Percentiles rank a stretch among this genome's conserved stretches.
These are phyloP conservation scores for Penicillium sclerotiorum DNA, from an alignment of 2,329 filamentous ascomycete genomes.

Conservation along the genomic window DNA sequence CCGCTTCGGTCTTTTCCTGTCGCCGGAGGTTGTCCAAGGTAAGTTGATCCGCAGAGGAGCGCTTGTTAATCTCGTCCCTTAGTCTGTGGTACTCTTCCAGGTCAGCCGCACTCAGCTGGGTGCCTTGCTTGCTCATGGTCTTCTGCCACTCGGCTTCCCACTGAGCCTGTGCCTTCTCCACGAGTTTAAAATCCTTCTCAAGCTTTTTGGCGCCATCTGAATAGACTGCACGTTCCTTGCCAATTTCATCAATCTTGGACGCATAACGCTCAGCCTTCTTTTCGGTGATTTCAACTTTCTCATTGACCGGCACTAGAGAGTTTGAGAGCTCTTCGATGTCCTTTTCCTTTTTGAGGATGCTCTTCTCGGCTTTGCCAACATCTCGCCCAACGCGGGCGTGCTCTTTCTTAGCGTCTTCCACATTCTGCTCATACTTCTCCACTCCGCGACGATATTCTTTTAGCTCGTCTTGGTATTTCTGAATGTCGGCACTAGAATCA, in stretches of 20 bases:
- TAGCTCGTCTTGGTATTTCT: conserved; percentile 90
- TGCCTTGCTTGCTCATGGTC: conserved; percentile 81
- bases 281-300: conserved; percentile 81
- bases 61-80: conserved; percentile 80
- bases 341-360: conserved; percentile 82
- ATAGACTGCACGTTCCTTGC: conserved; percentile 76
- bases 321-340: conserved; percentile 86
- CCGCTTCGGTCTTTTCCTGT: conserved; percentile 87
- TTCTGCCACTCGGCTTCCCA: conserved; percentile 89
- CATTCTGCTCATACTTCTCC: conserved; percentile 75
- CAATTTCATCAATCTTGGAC: conserved; percentile 68
- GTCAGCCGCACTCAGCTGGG: conserved; percentile 81
- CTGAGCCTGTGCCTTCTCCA: conserved; percentile 86
- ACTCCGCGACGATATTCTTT: conserved; percentile 90
- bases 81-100: conserved; percentile 87
- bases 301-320: conserved; percentile 82
- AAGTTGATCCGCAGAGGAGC: conserved; percentile 76
- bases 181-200: conserved; percentile 75
- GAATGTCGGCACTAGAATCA: conserved; percentile 84
- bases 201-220: conserved; percentile 69
- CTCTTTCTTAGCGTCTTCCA: conserved; percentile 82
- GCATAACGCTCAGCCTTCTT: conserved; percentile 70
- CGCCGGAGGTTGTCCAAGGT: conserved; percentile 84
- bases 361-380: conserved; percentile 78
- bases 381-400: conserved; percentile 76